phyloP scores from a whole-genome alignment of 805 yeast genomes.

The Kodamaea lidongshanica region DNA sequence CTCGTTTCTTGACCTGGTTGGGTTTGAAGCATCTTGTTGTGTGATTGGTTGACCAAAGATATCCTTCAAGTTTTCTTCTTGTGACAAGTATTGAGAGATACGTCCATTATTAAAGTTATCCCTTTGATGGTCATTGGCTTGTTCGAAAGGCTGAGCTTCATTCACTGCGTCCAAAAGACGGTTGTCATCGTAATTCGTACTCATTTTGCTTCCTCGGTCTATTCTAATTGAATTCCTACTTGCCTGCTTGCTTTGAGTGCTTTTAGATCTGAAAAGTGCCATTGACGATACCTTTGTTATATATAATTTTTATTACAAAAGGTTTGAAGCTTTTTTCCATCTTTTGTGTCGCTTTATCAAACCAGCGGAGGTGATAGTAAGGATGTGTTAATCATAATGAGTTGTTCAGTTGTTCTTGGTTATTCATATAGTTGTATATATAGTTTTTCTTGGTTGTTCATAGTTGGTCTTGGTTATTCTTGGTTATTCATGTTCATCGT shows the following conservation, averaged over 20 bases:
- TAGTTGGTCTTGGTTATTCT: too few relatives aligned
- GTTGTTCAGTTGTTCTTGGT: too few relatives aligned
- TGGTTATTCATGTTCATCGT: too few relatives aligned
- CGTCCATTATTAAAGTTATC: constrained; percentile 23
- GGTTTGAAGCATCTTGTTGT: constrained; percentile 85
- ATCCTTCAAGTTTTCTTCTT: constrained; percentile 60
- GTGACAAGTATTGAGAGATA: constrained; percentile 38
- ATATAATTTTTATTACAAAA: constrained; percentile 2
- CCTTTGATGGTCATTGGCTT: constrained; percentile 33
- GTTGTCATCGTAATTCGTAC: constrained; percentile 31
- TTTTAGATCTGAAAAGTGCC: constrained; percentile 31
- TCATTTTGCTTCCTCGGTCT: constrained; percentile 6
- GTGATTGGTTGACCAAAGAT: constrained; percentile 78
- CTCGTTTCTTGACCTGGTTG: constrained; percentile 89
- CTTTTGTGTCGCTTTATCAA: constrained; percentile 7
- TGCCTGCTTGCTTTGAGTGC: constrained; percentile 11
- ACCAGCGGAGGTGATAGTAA: too few relatives aligned
- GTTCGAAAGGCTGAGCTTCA: constrained; percentile 93
- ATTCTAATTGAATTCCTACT: constrained; percentile 13
- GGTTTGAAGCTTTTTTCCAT: not conserved
- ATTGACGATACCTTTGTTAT: constrained; percentile 10
- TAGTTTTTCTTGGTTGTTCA: too few relatives aligned
- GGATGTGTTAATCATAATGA: too few relatives aligned
- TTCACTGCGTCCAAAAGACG: constrained; percentile 91
- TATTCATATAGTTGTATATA: too few relatives aligned